Conservation (phyloP, 2,329 filamentous ascomycete species). For the Tolypocladium sp. region DNA sequence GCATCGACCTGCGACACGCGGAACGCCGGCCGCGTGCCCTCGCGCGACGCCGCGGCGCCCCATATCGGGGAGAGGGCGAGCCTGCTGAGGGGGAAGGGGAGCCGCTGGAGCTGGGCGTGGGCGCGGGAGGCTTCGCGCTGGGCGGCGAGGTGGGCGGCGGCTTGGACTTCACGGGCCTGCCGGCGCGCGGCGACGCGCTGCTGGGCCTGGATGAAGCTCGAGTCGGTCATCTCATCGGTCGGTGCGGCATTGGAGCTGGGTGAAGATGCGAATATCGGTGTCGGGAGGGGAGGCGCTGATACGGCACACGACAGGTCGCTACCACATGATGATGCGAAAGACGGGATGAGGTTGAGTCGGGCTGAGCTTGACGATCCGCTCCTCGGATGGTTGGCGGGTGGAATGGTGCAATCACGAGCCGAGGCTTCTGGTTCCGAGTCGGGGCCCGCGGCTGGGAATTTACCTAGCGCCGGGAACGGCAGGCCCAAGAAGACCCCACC, state of each 20-base stretch:
- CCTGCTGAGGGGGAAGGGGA: slow-evolving; percentile 55
- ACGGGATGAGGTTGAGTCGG: neutral
- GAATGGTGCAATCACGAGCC: slow-evolving; percentile 3
- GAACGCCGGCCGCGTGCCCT: slow-evolving; percentile 77
- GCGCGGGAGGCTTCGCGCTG: slow-evolving; percentile 43
- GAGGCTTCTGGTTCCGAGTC: neutral
- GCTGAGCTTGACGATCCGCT: neutral
- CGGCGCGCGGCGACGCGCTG: slow-evolving; percentile 76
- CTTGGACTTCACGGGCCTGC: slow-evolving; percentile 60
- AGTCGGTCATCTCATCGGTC: slow-evolving; percentile 41
- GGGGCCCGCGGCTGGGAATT: neutral
- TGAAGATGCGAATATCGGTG: neutral
- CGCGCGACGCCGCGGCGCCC: slow-evolving; percentile 62
- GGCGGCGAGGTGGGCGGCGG: slow-evolving; percentile 44
- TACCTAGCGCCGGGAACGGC: neutral
- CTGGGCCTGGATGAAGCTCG: slow-evolving; percentile 81
- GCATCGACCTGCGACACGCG: slow-evolving; percentile 94
- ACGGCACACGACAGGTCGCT: neutral
- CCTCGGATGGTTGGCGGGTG: neutral
- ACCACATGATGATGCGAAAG: neutral
- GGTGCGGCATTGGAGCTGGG: slow-evolving; percentile 16
- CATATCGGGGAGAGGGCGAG: slow-evolving; percentile 45
- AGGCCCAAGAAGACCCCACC: neutral
- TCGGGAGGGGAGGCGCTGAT: neutral
- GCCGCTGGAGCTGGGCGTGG: slow-evolving; percentile 43